phyloP scores from a whole-genome alignment of 192 early-diverging fungal genomes.

The Phycomyces nitens region DNA sequence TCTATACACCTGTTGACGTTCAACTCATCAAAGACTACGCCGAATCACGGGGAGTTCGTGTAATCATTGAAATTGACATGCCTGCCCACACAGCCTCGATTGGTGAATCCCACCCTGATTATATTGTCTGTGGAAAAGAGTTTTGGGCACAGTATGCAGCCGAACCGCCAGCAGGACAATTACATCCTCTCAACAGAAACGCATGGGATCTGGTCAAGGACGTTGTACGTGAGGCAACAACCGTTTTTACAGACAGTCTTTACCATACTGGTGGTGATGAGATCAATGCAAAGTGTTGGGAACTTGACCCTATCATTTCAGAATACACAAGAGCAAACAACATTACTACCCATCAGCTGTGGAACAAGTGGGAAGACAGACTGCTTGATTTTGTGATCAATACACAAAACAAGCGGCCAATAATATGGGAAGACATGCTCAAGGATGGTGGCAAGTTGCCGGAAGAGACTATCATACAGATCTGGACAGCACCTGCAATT shows the following conservation, averaged over 20 bases:
- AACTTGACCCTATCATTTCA: slow-evolving; percentile 27
- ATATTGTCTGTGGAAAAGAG: slow-evolving; percentile 55
- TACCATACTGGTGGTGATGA: slow-evolving; percentile 77
- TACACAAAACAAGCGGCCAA: slow-evolving; percentile 33
- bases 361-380: slow-evolving; percentile 14
- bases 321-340: slow-evolving; percentile 21
- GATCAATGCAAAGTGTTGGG: slow-evolving; percentile 61
- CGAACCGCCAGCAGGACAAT: slow-evolving; percentile 79
- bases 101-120: slow-evolving; percentile 39
- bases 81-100: slow-evolving; percentile 64
- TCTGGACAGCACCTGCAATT: slow-evolving; percentile 55
- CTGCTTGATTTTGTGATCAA: slow-evolving; percentile 11
- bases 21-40: slow-evolving; percentile 63
- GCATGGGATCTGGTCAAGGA: slow-evolving; percentile 54
- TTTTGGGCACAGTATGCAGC: slow-evolving; percentile 61
- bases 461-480: slow-evolving; percentile 59
- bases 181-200: slow-evolving; percentile 61
- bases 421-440: slow-evolving; percentile 78
- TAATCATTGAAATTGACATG: slow-evolving; percentile 84
- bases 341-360: slow-evolving; percentile 16
- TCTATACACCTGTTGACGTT: slow-evolving; percentile 68
- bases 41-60: slow-evolving; percentile 67
- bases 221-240: slow-evolving; percentile 55
- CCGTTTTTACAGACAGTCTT: slow-evolving; percentile 64
- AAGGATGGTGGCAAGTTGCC: slow-evolving; percentile 36